Base-by-base conservation (phyloP, 371 early-diverging fungal genomes). In the Catenaria anguillulae region DNA sequence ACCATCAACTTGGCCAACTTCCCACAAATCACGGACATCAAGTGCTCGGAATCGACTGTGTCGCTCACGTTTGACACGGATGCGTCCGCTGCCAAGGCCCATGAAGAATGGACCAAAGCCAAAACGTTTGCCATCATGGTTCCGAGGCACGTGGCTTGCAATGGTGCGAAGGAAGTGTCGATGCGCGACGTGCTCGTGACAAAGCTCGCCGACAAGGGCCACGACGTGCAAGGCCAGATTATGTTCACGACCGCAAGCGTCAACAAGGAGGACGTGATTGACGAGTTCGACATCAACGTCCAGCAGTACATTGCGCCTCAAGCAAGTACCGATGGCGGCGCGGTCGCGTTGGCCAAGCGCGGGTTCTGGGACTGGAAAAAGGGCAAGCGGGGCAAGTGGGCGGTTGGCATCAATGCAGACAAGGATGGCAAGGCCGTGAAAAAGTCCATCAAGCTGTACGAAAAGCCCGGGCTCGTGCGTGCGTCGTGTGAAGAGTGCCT, bases 231-330 rank as follows among this genome's bases (percentile, higher is more conserved):
- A 2, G 21, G 10, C 45, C 10, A 43, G 45, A 26, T 50, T 4
- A 31, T 50, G 15, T 29, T 50, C 33, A 29, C 31, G 52, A 29
- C 52, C 29, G 29, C 15, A 15, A 13, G 8, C 29, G 29, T 19
- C 52, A 12, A 26, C 29, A 8, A 23, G 15, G 35, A 56, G 35
- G 56, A 34, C 13, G 35, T 56, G 10, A 35, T 56, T 1, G 35
- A 56, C 8, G 35, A 33, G 24, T 56, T 24, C 36, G 56, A 12
- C 24, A 35, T 56, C 36, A 35, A 56, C n/a, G 37, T 56, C 37
- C 15, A 33, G 13, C 56, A 56, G 56, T 35, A 23, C 56, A 36
- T 35, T 36, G 48, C 48, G 48, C n/a, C n/a, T n/a, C n/a, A n/a
- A n/a, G n/a, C n/a, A n/a, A n/a, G n/a, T n/a, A n/a, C n/a, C n/a